Evolutionary conservation across 768 basidiomycete genomes (phyloP), one percentile per base, ranked within the genome.

Genomic region (Pleurotus tuoliensis): DNA sequence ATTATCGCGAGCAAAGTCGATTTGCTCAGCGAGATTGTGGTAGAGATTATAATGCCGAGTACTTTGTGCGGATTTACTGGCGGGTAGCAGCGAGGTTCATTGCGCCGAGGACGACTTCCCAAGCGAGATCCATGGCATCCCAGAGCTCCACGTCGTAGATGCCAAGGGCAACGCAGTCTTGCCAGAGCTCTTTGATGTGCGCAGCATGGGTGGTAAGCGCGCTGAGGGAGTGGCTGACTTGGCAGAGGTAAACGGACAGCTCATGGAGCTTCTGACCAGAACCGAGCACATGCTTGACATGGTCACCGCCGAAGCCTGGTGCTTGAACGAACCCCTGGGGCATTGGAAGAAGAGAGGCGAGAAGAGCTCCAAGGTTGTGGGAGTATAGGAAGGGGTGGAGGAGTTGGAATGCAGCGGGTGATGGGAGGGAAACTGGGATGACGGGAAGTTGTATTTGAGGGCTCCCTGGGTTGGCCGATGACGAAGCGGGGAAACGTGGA

Each of bases 121-220:
- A 93, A 18, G 89, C 88, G 60, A 87, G 79, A 62, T 91, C 86
- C 61, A 94, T 73, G 30, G 82, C 82, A 54, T 84, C 82, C 92
- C 91, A 94, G 38, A 93, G 73, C 55, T 85, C 83, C 38, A 81
- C 77, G 62, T 91, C 88, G 61, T 80, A 78, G 5, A 93, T 66
- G 18, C 91, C 91, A 39, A 93, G 82, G 9, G 83, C 81, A 50
- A 84, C 85, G 64, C 84, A 82, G 66, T 91, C 88, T 61, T 85
- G 83, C 90, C 90, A 94, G 18, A 92, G 73, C 59, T 87, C 90
- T 62, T 87, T 87, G 49, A 91, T 82, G 61, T 81, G 81, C 34
- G 84, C 78, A n/a, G 89, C 81, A 56, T 84, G 82, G 25, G 73
- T 74, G 61, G 74, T 80, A 18, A 82, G 76, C 2, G 67, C 73